phyloP scores from a whole-genome alignment of 2,329 filamentous ascomycete species.

The Fusarium sp. region DNA sequence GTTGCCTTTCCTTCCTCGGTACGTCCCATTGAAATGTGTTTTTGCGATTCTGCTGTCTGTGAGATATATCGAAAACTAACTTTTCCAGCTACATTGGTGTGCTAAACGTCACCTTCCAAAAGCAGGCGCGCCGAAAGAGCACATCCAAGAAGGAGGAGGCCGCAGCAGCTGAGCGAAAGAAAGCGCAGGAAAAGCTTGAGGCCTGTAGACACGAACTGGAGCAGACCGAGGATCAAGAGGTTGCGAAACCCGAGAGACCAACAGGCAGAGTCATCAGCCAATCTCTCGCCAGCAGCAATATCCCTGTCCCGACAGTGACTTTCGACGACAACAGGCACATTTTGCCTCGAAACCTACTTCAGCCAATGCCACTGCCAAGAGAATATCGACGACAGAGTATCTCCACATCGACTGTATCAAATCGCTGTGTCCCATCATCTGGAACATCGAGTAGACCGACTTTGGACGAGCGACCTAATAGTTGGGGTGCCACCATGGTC shows the following conservation, averaged over 20 bases:
- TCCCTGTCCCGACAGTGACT: slow-evolving; percentile 86
- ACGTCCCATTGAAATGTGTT: slow-evolving; percentile 46
- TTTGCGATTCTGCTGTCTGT: not conserved
- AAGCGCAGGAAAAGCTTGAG: slow-evolving; percentile 48
- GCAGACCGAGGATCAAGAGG: slow-evolving; percentile 25
- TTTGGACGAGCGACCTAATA: slow-evolving; percentile 69
- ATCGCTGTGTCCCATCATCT: slow-evolving; percentile 4
- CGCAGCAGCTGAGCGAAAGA: slow-evolving; percentile 52
- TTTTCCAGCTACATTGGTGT: slow-evolving; percentile 90
- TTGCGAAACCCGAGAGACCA: slow-evolving; percentile 22
- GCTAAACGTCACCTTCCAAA: slow-evolving; percentile 94
- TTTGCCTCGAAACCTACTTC: slow-evolving; percentile 84
- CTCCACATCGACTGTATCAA: slow-evolving; percentile 46
- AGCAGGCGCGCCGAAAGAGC: slow-evolving; percentile 76
- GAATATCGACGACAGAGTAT: slow-evolving; percentile 50
- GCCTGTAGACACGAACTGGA: slow-evolving; percentile 36
- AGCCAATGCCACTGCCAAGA: slow-evolving; percentile 61
- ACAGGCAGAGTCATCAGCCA: slow-evolving; percentile 70
- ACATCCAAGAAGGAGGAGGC: slow-evolving; percentile 63
- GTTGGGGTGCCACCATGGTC: slow-evolving; percentile 92
- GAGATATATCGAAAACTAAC: slow-evolving; percentile 17
- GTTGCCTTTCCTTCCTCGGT: slow-evolving; percentile 90
- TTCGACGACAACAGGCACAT: slow-evolving; percentile 96
- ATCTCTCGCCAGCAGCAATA: slow-evolving; percentile 74
- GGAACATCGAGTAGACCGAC: slow-evolving; percentile 47